Evolutionary conservation across 2,329 filamentous ascomycete species (phyloP).

Genomic region (Paramyrothecium roridum): DNA sequence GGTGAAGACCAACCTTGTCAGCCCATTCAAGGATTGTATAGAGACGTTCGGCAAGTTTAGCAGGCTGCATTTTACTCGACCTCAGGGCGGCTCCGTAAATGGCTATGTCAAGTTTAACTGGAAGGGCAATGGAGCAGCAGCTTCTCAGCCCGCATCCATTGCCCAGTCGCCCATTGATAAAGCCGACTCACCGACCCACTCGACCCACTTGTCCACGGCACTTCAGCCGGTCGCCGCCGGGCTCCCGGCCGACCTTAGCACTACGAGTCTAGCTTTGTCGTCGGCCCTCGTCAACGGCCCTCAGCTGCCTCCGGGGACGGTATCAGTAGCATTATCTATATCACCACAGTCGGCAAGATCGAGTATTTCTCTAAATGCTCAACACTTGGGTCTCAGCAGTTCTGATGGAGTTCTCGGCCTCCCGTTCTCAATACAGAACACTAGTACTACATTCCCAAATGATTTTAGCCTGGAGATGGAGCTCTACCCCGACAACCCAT

Average conservation of each 20-base stretch:
- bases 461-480: too few species aligned
- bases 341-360: background rate
- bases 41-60: conserved; percentile 20
- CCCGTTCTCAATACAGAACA: too few species aligned
- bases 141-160: conserved; percentile 1
- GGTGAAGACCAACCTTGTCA: conserved; percentile 12
- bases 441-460: too few species aligned
- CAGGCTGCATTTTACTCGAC: conserved; percentile 22
- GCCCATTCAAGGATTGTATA: conserved; percentile 28
- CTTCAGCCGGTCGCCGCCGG: background rate
- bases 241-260: background rate
- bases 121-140: conserved; percentile 16
- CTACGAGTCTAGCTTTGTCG: background rate
- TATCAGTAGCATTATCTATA: background rate
- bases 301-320: background rate
- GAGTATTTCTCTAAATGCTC: background rate
- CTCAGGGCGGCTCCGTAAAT: conserved; percentile 29
- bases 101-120: conserved; percentile 36
- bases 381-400: background rate
- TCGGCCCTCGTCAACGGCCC: background rate
- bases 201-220: background rate
- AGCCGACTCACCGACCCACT: background rate
- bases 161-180: background rate
- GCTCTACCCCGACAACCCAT: background rate
- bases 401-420: too few species aligned